Percentiles rank a stretch among this genome's conserved stretches.
Conservation (phyloP, 768 basidiomycete genomes). For the Neoboletus subvelutipes region DNA sequence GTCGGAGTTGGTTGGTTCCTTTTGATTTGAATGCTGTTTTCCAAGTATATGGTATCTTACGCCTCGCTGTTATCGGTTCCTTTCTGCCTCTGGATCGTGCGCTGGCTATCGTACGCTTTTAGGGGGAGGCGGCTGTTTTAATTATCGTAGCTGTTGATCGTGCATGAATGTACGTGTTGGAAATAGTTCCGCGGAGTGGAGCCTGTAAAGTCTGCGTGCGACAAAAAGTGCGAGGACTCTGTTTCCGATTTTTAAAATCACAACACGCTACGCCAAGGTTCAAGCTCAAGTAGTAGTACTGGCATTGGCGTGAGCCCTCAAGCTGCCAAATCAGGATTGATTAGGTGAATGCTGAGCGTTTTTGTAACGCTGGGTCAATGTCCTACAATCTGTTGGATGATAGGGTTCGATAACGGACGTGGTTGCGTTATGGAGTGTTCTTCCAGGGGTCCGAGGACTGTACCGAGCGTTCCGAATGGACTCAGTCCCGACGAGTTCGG, state of each 20-base stretch:
- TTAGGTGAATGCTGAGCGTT: not conserved
- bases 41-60: conserved; percentile 8
- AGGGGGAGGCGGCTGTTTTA: conserved; percentile 1
- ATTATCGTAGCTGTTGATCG: not conserved
- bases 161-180: not conserved
- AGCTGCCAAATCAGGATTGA: not conserved
- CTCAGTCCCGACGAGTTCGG: not conserved
- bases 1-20: not conserved
- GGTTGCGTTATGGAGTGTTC: not conserved
- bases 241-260: too few species aligned
- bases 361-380: not conserved
- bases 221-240: too few species aligned
- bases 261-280: too few species aligned
- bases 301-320: not conserved
- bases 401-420: not conserved
- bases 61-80: conserved; percentile 4
- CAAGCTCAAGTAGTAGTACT: too few species aligned
- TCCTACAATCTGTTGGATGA: not conserved
- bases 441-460: not conserved
- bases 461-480: not conserved
- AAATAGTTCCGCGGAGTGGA: not conserved
- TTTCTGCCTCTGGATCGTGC: conserved; percentile 8
- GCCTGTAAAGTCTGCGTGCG: not conserved
- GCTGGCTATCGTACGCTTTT: conserved; percentile 12
- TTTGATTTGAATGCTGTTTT: conserved; percentile 9